These are phyloP conservation scores for Eimeria nieschulzi DNA, from an alignment of 169 alveolate species.

Conservation along the genomic window DNA sequence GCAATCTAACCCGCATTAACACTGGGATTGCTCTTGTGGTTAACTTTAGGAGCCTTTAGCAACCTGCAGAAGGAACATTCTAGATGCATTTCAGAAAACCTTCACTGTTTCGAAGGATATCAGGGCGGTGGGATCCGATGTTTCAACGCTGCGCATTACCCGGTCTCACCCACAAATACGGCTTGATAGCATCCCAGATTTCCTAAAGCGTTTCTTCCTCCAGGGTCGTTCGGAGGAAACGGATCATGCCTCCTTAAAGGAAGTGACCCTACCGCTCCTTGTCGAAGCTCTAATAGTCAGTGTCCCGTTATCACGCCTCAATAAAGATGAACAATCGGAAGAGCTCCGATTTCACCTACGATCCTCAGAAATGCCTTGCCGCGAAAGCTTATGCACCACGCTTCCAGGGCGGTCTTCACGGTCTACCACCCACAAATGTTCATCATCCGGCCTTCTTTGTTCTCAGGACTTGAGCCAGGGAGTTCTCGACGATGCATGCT, in stretches of 20 bases:
- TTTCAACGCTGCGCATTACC: slow-evolving; percentile 42
- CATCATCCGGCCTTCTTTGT: neutral
- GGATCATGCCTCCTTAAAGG: neutral
- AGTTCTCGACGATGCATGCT: slow-evolving; percentile 39
- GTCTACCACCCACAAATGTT: neutral
- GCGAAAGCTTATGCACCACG: too few species aligned
- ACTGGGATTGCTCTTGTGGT: neutral
- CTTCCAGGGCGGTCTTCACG: neutral
- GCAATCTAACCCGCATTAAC: too few species aligned
- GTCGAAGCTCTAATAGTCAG: slow-evolving; percentile 52
- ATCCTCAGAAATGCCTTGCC: too few species aligned
- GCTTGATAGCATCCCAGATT: slow-evolving; percentile 50
- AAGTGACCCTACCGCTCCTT: slow-evolving; percentile 26
- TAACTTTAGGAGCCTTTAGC: slow-evolving; percentile 39
- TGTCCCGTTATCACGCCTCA: neutral
- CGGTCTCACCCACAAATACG: slow-evolving; percentile 12
- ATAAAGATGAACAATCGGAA: too few species aligned
- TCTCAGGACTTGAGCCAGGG: slow-evolving; percentile 66
- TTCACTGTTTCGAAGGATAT: slow-evolving; percentile 23
- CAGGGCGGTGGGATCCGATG: slow-evolving; percentile 34
- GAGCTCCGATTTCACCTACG: too few species aligned
- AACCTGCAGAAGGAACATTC: slow-evolving; percentile 53
- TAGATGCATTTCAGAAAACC: slow-evolving; percentile 23
- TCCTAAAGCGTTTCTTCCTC: slow-evolving; percentile 45
- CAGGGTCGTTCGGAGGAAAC: neutral